Base-by-base conservation (phyloP, 495 filamentous ascomycete genomes). In the Xylaria longipes region DNA sequence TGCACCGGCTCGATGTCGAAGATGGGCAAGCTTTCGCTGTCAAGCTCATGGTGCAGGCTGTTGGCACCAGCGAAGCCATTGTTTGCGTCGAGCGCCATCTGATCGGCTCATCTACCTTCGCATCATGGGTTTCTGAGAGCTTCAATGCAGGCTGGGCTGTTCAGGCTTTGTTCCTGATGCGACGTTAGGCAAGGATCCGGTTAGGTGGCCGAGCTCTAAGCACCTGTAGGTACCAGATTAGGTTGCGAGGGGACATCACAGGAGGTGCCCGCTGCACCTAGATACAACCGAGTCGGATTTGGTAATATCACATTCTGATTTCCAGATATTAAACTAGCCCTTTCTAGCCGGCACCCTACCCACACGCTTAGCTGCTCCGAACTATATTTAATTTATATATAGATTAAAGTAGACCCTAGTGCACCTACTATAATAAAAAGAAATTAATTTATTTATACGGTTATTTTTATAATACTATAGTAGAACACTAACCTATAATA, bases 1-100 rank as follows among this genome's bases (percentile, higher is more conserved):
- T 94, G 90, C 25, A 99, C 96, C 70, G 85, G 90, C 80, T 95
- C 91, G 76, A 98, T 90, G 76, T 97, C 91, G 85, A 99, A 98
- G 80, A 98, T 97, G 71, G 94, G 93, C 37, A 94, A 85, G 57
- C 90, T 82, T 58, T 86, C 86, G 72, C 90, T 88, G 46, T 85
- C 80, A 63, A 91, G 82, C 75, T 92, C 88, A 71, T 88, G 87
- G 22, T 45, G 48, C 25, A 82, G 77, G 71, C 78, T 79, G 71
- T 81, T 81, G 41, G 84, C 81, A 69, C 84, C 82, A 56, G 75
- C 79, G 72, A 87, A 87, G 81, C 87, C 87, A 78, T 80, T 85
- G 70, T 82, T 82, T 71, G 83, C 78, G 68, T 85, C 81, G 74
- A 84, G 79, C 76, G 84, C 80, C 84, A 86, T 86, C 61, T 68